phyloP scores from a whole-genome alignment of 2,329 filamentous ascomycete genomes.

The Diaporthe australafricana region DNA sequence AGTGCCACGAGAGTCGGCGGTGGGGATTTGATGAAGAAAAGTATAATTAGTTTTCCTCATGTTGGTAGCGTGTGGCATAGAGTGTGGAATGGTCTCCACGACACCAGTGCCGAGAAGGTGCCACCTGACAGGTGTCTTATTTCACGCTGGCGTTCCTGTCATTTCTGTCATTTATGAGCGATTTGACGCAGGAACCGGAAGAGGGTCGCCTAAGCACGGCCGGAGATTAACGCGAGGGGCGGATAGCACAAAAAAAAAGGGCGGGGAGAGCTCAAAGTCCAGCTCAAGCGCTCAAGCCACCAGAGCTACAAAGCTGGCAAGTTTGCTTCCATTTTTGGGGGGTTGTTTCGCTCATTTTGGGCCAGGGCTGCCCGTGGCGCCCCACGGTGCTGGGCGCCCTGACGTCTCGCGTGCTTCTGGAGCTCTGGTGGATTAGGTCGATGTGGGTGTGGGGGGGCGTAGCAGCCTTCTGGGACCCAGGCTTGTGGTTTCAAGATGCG shows the following conservation, averaged over 20 bases:
- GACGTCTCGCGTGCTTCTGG: conserved; percentile 27
- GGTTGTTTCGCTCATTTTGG: not conserved
- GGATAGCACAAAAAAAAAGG: not conserved
- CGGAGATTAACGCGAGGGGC: conserved; percentile 20
- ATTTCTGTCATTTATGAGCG: conserved; percentile 26
- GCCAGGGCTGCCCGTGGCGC: not conserved
- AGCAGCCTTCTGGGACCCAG: not conserved
- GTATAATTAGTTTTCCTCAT: conserved; percentile 10
- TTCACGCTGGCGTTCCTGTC: not conserved
- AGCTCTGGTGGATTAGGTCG: conserved; percentile 3
- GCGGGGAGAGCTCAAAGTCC: conserved; percentile 9
- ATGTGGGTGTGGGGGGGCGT: not conserved
- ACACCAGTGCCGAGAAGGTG: not conserved
- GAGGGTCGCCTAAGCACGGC: conserved; percentile 12
- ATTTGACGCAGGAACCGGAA: conserved; percentile 27
- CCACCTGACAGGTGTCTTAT: conserved; percentile 13
- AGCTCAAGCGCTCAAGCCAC: conserved; percentile 8
- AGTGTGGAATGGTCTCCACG: not conserved
- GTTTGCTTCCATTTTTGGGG: conserved; percentile 24
- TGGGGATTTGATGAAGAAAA: not conserved
- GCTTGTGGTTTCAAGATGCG: conserved; percentile 22
- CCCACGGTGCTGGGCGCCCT: conserved; percentile 11
- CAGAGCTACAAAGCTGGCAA: not conserved
- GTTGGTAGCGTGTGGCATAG: not conserved
- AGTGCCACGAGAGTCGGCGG: not conserved